A percentile compares a stretch with the other conserved stretches of the same genome.
Conservation (phyloP, 257 asterid genomes). For the Solanum boliviense region DNA sequence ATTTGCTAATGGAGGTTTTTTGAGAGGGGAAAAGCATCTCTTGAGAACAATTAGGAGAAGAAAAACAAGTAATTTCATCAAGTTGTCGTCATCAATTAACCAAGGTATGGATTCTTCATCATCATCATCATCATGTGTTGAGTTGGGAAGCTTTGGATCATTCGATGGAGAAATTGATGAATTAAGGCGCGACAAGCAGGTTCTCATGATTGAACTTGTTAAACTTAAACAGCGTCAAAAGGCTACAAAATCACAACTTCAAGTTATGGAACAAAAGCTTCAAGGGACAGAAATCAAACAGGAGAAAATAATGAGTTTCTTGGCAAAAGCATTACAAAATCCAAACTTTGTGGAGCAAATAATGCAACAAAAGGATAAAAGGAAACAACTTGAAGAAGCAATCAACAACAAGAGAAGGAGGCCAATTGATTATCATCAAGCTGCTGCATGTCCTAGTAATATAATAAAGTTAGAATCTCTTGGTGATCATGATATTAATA, state of each 20-base stretch:
- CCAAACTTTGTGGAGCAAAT: conserved; percentile 17
- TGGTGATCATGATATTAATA: not conserved
- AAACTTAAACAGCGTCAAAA: conserved; percentile 37
- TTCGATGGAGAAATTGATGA: conserved; percentile 22
- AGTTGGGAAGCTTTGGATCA: conserved; percentile 22
- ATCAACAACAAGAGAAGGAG: conserved; percentile 21
- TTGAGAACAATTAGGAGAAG: conserved; percentile 27
- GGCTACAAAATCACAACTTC: conserved; percentile 7
- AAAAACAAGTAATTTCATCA: conserved; percentile 4
- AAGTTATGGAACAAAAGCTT: conserved; percentile 24
- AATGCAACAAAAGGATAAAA: conserved; percentile 17
- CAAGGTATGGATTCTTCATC: conserved; percentile 3
- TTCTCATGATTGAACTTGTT: conserved; percentile 22
- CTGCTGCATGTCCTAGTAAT: not conserved
- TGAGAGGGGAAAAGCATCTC: conserved; percentile 30
- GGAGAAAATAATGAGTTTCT: conserved; percentile 28
- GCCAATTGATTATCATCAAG: conserved; percentile 18
- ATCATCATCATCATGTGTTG: conserved; percentile 17
- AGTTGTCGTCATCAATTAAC: not conserved
- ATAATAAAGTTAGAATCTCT: conserved; percentile 11
- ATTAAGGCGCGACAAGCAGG: conserved; percentile 27
- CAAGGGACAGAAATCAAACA: conserved; percentile 26
- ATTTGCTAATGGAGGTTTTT: conserved; percentile 40
- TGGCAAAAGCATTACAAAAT: conserved; percentile 23
- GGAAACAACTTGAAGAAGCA: conserved; percentile 21